Conservation (phyloP, 352 stramenopile genomes). For the Globisporangium viniferum region DNA sequence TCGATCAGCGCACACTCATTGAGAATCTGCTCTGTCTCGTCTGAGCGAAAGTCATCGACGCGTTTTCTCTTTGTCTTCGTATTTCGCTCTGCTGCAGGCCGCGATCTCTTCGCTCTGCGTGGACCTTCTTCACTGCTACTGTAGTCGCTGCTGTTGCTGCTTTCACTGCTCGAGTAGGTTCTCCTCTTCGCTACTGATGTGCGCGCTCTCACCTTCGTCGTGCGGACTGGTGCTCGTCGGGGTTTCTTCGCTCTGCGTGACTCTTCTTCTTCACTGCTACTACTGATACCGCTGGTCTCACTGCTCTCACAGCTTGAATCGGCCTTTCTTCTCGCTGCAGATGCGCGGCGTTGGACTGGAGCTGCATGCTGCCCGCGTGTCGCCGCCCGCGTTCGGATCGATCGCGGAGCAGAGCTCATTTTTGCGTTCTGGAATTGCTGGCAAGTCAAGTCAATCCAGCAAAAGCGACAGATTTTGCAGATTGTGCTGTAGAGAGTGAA, state of each 20-base stretch:
- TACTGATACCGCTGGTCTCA: not conserved
- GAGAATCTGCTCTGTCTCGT: constrained; percentile 1
- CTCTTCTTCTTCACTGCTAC: not conserved
- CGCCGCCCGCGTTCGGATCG: not conserved
- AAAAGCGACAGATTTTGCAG: not conserved
- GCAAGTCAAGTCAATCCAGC: not conserved
- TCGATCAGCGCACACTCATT: constrained; percentile 8
- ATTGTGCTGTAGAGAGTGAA: not conserved
- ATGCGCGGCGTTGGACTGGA: not conserved
- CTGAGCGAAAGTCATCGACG: not conserved
- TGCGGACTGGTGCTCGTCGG: not conserved
- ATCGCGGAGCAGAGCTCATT: not conserved
- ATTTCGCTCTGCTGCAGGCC: not conserved
- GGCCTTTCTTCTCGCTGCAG: not conserved
- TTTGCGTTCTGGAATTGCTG: not conserved
- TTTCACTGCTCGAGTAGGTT: not conserved
- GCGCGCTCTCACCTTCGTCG: not conserved
- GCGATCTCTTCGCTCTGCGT: not conserved
- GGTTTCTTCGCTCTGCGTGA: not conserved
- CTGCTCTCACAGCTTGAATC: not conserved
- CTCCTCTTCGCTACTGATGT: not conserved
- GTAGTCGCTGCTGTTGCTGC: not conserved
- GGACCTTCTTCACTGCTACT: not conserved
- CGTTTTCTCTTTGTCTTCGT: not conserved
- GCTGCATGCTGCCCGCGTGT: not conserved